phyloP scores from a whole-genome alignment of 2,329 filamentous ascomycete genomes.

The Sporothrix variecibatus region DNA sequence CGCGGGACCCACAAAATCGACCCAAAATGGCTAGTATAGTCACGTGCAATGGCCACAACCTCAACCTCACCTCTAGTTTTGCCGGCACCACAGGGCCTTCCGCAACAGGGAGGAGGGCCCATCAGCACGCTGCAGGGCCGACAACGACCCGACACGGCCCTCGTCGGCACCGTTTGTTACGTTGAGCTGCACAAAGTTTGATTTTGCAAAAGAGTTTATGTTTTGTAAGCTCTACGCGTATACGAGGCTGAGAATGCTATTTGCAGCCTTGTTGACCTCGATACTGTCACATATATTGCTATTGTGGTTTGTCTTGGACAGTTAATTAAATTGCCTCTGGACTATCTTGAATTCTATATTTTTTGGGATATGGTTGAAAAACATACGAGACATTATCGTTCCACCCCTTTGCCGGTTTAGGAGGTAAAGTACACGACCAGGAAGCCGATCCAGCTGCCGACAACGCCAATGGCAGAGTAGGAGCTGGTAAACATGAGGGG shows the following conservation, averaged over 20 bases:
- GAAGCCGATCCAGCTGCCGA: constrained; percentile 94
- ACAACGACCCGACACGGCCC: background rate
- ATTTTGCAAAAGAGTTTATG: background rate
- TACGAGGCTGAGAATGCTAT: background rate
- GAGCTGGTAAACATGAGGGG: constrained; percentile 97
- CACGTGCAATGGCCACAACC: constrained; percentile 29
- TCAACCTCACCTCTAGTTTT: constrained; percentile 33
- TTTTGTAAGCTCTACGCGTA: background rate
- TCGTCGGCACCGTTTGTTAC: background rate
- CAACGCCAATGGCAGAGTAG: constrained; percentile 90
- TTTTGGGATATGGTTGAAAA: background rate
- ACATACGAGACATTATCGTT: background rate
- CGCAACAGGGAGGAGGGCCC: constrained; percentile 23
- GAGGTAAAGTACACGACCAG: constrained; percentile 83
- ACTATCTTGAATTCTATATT: background rate
- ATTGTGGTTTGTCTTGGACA: background rate
- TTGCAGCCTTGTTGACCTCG: background rate
- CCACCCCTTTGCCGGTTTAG: constrained; percentile 34
- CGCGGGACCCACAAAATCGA: background rate
- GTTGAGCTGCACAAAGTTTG: too few relatives aligned
- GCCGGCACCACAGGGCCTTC: constrained; percentile 29
- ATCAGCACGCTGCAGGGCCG: constrained; percentile 21
- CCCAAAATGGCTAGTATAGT: background rate
- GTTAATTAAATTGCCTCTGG: background rate
- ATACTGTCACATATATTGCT: background rate